Percentiles rank a stretch among this genome's conserved stretches.
Evolutionary conservation across 2,329 filamentous ascomycete species (phyloP).

Genomic region (Venturia oleaginea): DNA sequence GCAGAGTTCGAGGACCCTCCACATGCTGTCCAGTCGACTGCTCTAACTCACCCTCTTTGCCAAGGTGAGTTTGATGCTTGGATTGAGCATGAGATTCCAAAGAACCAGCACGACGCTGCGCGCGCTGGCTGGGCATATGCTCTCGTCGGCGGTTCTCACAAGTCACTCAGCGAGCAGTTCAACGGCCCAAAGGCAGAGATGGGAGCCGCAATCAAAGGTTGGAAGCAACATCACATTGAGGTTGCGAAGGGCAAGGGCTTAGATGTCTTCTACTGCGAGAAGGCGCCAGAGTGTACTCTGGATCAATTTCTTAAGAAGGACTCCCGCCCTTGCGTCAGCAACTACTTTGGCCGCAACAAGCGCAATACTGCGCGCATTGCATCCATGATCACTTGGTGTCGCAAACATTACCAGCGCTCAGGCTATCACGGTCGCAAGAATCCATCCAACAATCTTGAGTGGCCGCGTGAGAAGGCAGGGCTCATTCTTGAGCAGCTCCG

Average conservation of each 20-base stretch:
- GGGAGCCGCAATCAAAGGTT: neutral
- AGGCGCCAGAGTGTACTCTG: neutral
- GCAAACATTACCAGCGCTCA: constrained; percentile 9
- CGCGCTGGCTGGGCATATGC: neutral
- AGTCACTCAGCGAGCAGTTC: neutral
- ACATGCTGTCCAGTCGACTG: neutral
- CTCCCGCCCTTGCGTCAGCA: constrained; percentile 8
- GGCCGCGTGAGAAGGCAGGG: constrained; percentile 5
- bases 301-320: constrained; percentile 4
- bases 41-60: neutral
- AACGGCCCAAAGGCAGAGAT: neutral
- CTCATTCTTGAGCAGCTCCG: neutral
- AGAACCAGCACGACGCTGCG: neutral
- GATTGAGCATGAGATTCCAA: neutral
- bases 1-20: neutral
- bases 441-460: constrained; percentile 2
- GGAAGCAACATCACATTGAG: neutral
- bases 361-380: constrained; percentile 5
- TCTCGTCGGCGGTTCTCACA: neutral
- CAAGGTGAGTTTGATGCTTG: neutral
- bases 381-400: constrained; percentile 4
- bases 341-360: constrained; percentile 13
- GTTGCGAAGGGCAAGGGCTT: neutral
- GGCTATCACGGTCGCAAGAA: neutral
- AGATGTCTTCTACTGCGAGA: neutral